A percentile compares a stretch with the other conserved stretches of the same genome.
phyloP scores from a whole-genome alignment of 1,284 basidiomycete species.

The Austroboletus olivaceoglutinosus region DNA sequence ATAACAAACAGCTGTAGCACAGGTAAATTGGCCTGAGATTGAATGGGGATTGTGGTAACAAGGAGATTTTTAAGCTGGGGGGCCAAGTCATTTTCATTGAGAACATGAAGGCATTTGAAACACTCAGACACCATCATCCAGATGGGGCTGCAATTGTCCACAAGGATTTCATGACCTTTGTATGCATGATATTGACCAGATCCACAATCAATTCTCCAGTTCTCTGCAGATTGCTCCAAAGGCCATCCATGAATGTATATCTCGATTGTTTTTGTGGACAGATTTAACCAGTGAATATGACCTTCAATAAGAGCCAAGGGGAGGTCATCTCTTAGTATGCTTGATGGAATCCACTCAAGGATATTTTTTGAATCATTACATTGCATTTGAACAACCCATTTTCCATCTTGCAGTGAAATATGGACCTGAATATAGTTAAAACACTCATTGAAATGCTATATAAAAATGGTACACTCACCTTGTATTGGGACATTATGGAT shows the following conservation, averaged over 20 bases:
- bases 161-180: conserved; percentile 12
- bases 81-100: no score
- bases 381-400: not conserved
- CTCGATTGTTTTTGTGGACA: conserved; percentile 28
- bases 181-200: conserved; percentile 4
- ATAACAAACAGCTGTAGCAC: conserved; percentile 26
- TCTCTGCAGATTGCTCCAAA: conserved; percentile 15
- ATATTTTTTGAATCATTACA: not conserved
- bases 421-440: conserved; percentile 25
- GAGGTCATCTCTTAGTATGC: conserved; percentile 27
- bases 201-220: conserved; percentile 5
- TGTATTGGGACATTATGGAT: conserved; percentile 5
- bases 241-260: conserved; percentile 31
- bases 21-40: not conserved
- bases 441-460: not conserved
- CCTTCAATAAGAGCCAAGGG: conserved; percentile 32
- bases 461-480: not conserved
- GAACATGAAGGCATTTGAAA: conserved; percentile 7
- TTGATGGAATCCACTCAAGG: conserved; percentile 20
- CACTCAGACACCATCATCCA: conserved; percentile 27
- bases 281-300: conserved; percentile 39
- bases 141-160: conserved; percentile 31
- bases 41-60: conserved; percentile 11
- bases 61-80: conserved; percentile 34
- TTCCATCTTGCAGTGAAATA: conserved; percentile 17